phyloP scores from a whole-genome alignment of 257 asterid species.

The Coffea canephora region DNA sequence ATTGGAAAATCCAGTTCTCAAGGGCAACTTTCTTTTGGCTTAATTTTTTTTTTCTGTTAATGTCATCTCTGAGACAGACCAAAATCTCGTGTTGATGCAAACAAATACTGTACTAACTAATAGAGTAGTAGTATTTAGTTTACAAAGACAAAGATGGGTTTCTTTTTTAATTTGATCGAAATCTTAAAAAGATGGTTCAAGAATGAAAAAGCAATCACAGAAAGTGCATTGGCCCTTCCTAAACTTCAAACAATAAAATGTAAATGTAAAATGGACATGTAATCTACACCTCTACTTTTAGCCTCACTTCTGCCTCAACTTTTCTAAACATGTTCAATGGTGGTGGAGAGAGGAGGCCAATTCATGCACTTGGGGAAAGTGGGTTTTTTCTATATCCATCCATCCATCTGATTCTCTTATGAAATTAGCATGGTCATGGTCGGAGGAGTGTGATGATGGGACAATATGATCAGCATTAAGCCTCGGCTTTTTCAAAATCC shows the following conservation, averaged over 20 bases:
- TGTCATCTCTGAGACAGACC: not conserved
- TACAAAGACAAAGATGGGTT: not conserved
- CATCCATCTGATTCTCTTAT: constrained; percentile 13
- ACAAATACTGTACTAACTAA: no score
- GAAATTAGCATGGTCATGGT: constrained; percentile 23
- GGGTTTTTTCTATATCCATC: not conserved
- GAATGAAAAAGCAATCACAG: not conserved
- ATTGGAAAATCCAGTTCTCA: not conserved
- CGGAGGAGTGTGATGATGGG: constrained; percentile 31
- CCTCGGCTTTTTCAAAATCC: constrained; percentile 19
- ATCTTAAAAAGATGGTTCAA: not conserved
- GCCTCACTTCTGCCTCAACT: constrained; percentile 58
- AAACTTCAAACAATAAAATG: constrained; percentile 7
- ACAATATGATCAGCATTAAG: constrained; percentile 40
- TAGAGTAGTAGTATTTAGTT: no score
- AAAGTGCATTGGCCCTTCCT: constrained; percentile 1
- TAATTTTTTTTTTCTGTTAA: not conserved
- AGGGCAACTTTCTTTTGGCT: not conserved
- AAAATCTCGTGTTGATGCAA: not conserved
- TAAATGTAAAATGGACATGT: constrained; percentile 13
- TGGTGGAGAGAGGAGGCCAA: constrained; percentile 31
- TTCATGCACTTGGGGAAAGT: constrained; percentile 35
- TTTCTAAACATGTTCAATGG: constrained; percentile 50
- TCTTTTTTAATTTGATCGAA: not conserved
- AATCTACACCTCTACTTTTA: constrained; percentile 25